Evolutionary conservation across 345 rosid genomes (phyloP).

Genomic region (Eucalyptus urophylla): DNA sequence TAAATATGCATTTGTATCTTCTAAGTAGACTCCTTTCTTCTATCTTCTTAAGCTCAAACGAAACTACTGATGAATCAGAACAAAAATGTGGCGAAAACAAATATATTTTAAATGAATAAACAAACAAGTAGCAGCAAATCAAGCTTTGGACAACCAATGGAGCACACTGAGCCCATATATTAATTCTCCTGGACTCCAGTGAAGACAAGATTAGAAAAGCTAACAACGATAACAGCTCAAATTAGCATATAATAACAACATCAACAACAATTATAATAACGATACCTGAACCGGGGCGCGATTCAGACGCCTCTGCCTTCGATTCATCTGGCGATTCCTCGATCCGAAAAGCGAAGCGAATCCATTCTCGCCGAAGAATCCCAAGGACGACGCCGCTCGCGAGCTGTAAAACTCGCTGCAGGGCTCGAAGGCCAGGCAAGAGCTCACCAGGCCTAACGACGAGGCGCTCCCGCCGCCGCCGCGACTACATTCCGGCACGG

Average conservation of each 20-base stretch:
- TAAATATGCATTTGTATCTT: not conserved
- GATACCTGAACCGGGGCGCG: constrained; percentile 30
- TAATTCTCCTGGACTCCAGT: not conserved
- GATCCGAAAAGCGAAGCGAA: constrained; percentile 33
- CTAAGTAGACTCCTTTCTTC: not conserved
- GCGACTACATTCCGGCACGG: constrained; percentile 9
- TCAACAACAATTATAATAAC: not conserved
- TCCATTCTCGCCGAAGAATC: constrained; percentile 7
- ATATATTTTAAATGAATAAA: not conserved
- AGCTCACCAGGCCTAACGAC: constrained; percentile 31
- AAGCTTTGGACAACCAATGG: not conserved
- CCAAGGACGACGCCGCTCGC: constrained; percentile 18
- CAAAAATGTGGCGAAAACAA: not conserved
- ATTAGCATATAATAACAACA: not conserved
- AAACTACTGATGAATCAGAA: not conserved
- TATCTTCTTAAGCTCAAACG: not conserved
- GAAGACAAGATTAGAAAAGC: not conserved
- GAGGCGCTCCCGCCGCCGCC: not conserved
- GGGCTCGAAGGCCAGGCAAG: constrained; percentile 63
- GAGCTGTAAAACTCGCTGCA: constrained; percentile 42
- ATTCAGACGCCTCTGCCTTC: constrained; percentile 24
- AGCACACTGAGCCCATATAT: not conserved
- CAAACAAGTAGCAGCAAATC: not conserved
- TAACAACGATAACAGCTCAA: not conserved
- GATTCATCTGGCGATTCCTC: constrained; percentile 12